Percentiles rank a stretch among this genome's conserved stretches.
phyloP scores from a whole-genome alignment of 495 filamentous ascomycete species.

The Aspergillus steynii region DNA sequence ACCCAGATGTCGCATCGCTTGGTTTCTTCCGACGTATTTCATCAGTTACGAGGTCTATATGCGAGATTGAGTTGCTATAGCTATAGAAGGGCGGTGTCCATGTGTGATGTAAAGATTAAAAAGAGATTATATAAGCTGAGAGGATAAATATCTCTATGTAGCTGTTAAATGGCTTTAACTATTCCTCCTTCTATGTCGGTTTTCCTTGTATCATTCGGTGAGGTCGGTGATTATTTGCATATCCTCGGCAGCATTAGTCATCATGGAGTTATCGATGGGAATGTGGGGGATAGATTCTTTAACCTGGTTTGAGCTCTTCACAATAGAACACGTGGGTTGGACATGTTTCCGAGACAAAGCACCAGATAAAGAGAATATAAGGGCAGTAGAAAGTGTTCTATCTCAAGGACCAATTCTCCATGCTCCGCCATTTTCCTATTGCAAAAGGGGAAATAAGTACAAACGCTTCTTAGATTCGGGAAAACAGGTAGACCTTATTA shows the following conservation, averaged over 20 bases:
- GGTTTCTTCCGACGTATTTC: background rate
- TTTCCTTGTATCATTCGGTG: background rate
- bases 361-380: background rate
- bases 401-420: background rate
- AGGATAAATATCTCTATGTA: background rate
- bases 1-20: background rate
- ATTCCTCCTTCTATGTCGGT: background rate
- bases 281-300: background rate
- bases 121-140: background rate
- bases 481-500: background rate
- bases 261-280: background rate
- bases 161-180: background rate
- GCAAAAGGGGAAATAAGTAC: background rate
- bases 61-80: background rate
- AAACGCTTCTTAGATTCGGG: background rate
- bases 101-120: background rate
- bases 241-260: background rate
- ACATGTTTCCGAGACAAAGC: background rate
- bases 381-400: slow-evolving; percentile 1
- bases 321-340: background rate
- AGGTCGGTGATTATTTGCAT: background rate
- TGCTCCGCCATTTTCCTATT: background rate
- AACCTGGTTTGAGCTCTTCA: background rate
- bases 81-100: background rate
- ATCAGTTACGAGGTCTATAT: background rate